These are phyloP conservation scores for Pterocarpus macrocarpus DNA, from an alignment of 306 rosid genomes.

Conservation along the genomic window DNA sequence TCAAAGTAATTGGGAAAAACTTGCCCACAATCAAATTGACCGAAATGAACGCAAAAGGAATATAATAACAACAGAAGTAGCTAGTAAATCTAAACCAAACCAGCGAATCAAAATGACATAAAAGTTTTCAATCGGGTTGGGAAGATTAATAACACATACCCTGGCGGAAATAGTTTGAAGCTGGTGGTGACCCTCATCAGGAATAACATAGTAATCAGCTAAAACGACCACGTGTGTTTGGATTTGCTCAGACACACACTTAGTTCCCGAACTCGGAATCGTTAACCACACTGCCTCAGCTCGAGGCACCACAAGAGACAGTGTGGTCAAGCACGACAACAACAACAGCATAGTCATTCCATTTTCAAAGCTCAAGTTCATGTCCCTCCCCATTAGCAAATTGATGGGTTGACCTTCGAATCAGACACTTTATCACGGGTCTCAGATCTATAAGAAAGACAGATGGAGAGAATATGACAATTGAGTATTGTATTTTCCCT, in stretches of 20 bases:
- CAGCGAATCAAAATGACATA: background rate
- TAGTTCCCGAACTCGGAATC: slow-evolving; percentile 58
- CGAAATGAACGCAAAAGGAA: background rate
- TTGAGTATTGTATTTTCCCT: background rate
- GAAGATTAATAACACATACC: slow-evolving; percentile 35
- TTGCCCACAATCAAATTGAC: background rate
- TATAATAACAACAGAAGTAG: background rate
- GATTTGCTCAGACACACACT: slow-evolving; percentile 64
- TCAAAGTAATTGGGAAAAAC: background rate
- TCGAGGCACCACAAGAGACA: slow-evolving; percentile 23
- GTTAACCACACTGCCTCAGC: slow-evolving; percentile 55
- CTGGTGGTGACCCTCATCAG: slow-evolving; percentile 12
- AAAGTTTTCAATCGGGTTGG: background rate
- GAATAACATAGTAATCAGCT: slow-evolving; percentile 59
- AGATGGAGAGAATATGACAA: background rate
- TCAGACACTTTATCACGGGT: background rate
- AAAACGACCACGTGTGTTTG: slow-evolving; percentile 56
- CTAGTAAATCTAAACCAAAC: slow-evolving; percentile 5
- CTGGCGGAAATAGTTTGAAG: slow-evolving; percentile 37
- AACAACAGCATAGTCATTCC: background rate
- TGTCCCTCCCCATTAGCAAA: slow-evolving; percentile 23
- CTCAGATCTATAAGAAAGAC: slow-evolving; percentile 29
- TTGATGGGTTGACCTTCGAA: background rate
- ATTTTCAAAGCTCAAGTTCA: background rate
- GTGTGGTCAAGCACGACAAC: slow-evolving; percentile 23